These are phyloP conservation scores for Emmonsiellopsis sp. DNA, from an alignment of 2,329 filamentous ascomycete genomes.

Conservation along the genomic window DNA sequence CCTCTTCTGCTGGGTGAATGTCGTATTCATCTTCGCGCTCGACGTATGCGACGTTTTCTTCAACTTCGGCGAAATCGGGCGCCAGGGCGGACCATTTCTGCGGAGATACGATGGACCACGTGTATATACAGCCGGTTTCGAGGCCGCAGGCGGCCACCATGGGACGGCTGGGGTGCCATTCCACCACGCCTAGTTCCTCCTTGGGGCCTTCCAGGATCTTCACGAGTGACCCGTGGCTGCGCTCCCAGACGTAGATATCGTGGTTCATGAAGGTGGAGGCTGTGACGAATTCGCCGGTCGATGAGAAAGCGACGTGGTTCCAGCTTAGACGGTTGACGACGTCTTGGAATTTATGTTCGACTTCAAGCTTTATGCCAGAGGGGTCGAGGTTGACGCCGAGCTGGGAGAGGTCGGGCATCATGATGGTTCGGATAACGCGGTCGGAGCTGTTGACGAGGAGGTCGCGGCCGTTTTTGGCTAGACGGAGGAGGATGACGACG, in stretches of 20 bases:
- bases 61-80: slow-evolving; percentile 92
- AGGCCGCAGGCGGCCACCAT: slow-evolving; percentile 85
- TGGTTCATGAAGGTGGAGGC: slow-evolving; percentile 98
- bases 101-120: slow-evolving; percentile 91
- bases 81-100: slow-evolving; percentile 97
- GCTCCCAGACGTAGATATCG: slow-evolving; percentile 97
- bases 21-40: slow-evolving; percentile 97
- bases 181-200: slow-evolving; percentile 90
- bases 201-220: slow-evolving; percentile 96
- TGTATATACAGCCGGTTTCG: slow-evolving; percentile 86
- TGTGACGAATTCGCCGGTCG: slow-evolving; percentile 89
- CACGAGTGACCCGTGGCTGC: slow-evolving; percentile 82
- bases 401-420: slow-evolving; percentile 64
- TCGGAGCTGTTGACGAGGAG: slow-evolving; percentile 89
- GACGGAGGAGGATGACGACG: slow-evolving; percentile 76
- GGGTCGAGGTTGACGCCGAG: slow-evolving; percentile 57
- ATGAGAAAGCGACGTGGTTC: slow-evolving; percentile 95
- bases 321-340: slow-evolving; percentile 90
- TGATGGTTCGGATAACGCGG: slow-evolving; percentile 86
- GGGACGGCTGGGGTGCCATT: slow-evolving; percentile 88
- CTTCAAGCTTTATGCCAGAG: slow-evolving; percentile 76
- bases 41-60: slow-evolving; percentile 95
- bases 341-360: slow-evolving; percentile 98
- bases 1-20: slow-evolving; percentile 88
- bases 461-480: slow-evolving; percentile 76